phyloP scores from a whole-genome alignment of 768 basidiomycete species.

The Rubroboletus satanas region DNA sequence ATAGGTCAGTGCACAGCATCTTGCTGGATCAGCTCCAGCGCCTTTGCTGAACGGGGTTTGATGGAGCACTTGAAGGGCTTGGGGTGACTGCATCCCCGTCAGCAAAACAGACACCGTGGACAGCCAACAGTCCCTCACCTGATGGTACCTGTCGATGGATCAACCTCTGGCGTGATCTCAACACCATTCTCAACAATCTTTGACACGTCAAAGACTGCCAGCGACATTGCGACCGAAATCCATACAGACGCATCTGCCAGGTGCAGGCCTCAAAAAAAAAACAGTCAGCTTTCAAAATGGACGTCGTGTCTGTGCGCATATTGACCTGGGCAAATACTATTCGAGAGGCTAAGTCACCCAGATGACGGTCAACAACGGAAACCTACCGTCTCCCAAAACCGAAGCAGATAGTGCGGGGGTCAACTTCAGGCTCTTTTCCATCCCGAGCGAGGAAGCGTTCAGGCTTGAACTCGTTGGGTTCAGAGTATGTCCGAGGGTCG shows the following conservation, averaged over 20 bases:
- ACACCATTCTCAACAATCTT: conserved; percentile 44
- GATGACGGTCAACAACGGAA: conserved; percentile 4
- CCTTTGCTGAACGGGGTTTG: conserved; percentile 57
- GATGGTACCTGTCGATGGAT: conserved; percentile 60
- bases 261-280: conserved; percentile 35
- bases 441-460: conserved; percentile 49
- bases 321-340: conserved; percentile 30
- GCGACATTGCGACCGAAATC: conserved; percentile 39
- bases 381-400: conserved; percentile 64
- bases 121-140: conserved; percentile 36
- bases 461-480: conserved; percentile 56
- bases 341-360: background rate
- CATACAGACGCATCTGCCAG: conserved; percentile 51
- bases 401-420: conserved; percentile 61
- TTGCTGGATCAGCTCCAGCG: conserved; percentile 49
- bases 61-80: conserved; percentile 59
- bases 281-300: conserved; percentile 24
- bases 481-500: conserved; percentile 40
- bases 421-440: conserved; percentile 41
- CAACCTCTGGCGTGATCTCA: conserved; percentile 50
- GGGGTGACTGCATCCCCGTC: conserved; percentile 42
- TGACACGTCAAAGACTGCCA: conserved; percentile 47
- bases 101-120: background rate
- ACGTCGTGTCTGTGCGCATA: background rate
- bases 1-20: conserved; percentile 35